phyloP scores from a whole-genome alignment of 192 early-diverging fungal species.

The Pilobolus umbonatus region DNA sequence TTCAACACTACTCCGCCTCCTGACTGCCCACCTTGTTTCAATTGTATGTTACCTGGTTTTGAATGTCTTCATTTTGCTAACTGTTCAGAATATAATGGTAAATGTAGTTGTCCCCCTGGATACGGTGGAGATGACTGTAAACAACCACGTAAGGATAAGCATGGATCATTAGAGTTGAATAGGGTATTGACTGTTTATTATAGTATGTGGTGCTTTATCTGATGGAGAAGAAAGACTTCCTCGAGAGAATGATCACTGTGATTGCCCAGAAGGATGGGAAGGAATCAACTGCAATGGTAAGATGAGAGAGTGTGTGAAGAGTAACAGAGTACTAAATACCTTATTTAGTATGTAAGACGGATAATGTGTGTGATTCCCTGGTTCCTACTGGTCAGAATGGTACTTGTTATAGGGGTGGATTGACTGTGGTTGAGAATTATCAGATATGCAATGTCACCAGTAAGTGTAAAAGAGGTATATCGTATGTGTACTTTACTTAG shows the following conservation, averaged over 20 bases:
- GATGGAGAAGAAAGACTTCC: slow-evolving; percentile 58
- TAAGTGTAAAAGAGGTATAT: slow-evolving; percentile 20
- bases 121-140: slow-evolving; percentile 80
- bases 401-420: slow-evolving; percentile 70
- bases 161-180: background rate
- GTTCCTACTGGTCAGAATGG: slow-evolving; percentile 67
- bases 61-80: slow-evolving; percentile 70
- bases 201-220: slow-evolving; percentile 71
- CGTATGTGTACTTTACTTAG: background rate
- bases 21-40: slow-evolving; percentile 79
- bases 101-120: slow-evolving; percentile 70
- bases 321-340: no score
- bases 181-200: background rate
- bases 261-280: slow-evolving; percentile 83
- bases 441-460: slow-evolving; percentile 76
- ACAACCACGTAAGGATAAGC: slow-evolving; percentile 51
- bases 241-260: slow-evolving; percentile 54
- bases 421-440: slow-evolving; percentile 62
- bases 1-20: background rate
- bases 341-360: slow-evolving; percentile 57
- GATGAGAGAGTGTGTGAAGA: background rate
- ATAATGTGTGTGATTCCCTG: slow-evolving; percentile 61
- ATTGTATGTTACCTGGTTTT: slow-evolving; percentile 73
- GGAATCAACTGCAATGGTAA: slow-evolving; percentile 92
- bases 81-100: slow-evolving; percentile 69